Percentiles rank a stretch among this genome's conserved stretches.
These are phyloP conservation scores for Mortierella sp. DNA, from an alignment of 371 early-diverging fungal species.

Conservation along the genomic window DNA sequence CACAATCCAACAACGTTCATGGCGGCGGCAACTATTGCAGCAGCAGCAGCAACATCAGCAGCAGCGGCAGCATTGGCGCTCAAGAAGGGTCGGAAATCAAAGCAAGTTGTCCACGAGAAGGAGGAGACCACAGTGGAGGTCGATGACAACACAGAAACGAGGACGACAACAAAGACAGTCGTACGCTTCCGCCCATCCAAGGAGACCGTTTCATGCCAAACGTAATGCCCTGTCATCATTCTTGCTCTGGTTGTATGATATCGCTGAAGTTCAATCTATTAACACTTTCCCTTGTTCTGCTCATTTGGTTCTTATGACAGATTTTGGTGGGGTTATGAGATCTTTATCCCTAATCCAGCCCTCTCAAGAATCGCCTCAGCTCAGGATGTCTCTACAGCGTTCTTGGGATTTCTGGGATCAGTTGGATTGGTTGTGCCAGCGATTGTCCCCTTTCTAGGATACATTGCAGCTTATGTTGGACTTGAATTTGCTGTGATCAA, in stretches of 20 bases:
- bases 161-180: conserved; percentile 18
- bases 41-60: conserved; percentile 42
- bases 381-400: conserved; percentile 48
- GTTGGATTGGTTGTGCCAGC: conserved; percentile 48
- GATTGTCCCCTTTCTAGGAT: conserved; percentile 47
- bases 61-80: conserved; percentile 36
- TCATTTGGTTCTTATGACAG: neutral
- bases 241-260: neutral
- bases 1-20: conserved; percentile 21
- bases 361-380: conserved; percentile 46
- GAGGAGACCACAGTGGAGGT: neutral
- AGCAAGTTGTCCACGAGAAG: neutral
- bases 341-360: conserved; percentile 47
- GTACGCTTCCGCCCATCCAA: conserved; percentile 34
- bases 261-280: neutral
- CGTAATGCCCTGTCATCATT: conserved; percentile 17
- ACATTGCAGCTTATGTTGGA: conserved; percentile 52
- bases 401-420: conserved; percentile 40
- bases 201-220: conserved; percentile 34
- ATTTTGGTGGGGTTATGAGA: conserved; percentile 53
- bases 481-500: conserved; percentile 50
- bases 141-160: conserved; percentile 1
- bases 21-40: conserved; percentile 37
- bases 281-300: neutral
- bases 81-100: neutral